Base-by-base conservation (phyloP, 2,329 filamentous ascomycete species). In the Colletotrichum tanaceti region DNA sequence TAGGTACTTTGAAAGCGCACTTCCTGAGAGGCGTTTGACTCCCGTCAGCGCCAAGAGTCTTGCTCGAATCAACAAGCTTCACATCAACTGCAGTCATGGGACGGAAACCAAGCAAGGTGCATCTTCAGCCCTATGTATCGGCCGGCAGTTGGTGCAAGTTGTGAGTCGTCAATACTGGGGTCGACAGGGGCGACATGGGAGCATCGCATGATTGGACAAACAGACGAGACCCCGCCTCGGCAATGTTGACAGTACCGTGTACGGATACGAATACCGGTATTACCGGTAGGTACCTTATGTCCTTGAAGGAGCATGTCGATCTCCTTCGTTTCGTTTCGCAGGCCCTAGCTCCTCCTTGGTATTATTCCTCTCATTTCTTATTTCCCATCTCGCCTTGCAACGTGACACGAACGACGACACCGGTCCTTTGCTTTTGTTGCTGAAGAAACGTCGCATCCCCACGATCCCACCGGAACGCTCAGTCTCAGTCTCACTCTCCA, bases 51-150 rank as follows among this genome's bases (percentile, higher is more conserved):
- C 44, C 44, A 46, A 46, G n/a, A 46, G 20, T 46, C n/a, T 3
- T 9, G n/a, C 20, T 22, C 11, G 44, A 46, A 22, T 13, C 44
- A 46, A 24, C n/a, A n/a, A 46, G 44, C 44, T 46, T 22, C 18
- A 22, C 10, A 13, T 22, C 32, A 35, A 22, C 50, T 39, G 28
- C 50, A 20, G 50, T 13, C 1, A n/a, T 39, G 35, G 28, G 6
- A 60, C 32, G 28, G 3, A 3, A 10, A 35, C 5, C 32, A 10
- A 10, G 32, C 6, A n/a, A 49, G 16, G 46, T 20, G 35, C 14
- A 41, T 47, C 24, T 41, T 50, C 44, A 59, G 32, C 44, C 57
- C 57, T 50, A n/a, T n/a, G n/a, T n/a, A 32, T 28, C 22, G 13
- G 46, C 20, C 32, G 20, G n/a, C 44, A 16, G 20, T 9, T 49